These are phyloP conservation scores for Talaromyces piceae DNA, from an alignment of 2,329 filamentous ascomycete species.

Conservation along the genomic window DNA sequence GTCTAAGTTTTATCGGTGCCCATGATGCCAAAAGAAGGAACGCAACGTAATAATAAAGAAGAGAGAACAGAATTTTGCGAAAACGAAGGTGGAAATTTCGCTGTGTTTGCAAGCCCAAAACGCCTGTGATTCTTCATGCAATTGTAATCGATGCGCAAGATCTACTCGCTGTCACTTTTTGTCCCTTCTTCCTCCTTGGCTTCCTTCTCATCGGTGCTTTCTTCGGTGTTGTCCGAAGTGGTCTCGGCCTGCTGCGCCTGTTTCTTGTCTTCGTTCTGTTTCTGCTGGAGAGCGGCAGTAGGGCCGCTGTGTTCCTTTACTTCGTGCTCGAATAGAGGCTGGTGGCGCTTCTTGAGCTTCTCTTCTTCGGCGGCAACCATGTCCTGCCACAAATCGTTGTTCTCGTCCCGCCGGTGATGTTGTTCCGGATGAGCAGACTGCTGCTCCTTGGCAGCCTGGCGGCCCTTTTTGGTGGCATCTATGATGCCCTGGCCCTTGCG, in stretches of 20 bases:
- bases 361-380: slow-evolving; percentile 44
- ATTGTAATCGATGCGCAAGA: neutral
- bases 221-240: slow-evolving; percentile 1
- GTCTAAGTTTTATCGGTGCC: neutral
- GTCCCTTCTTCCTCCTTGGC: slow-evolving; percentile 17
- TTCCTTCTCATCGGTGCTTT: slow-evolving; percentile 6
- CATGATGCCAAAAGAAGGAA: no score
- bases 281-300: slow-evolving; percentile 5
- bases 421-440: slow-evolving; percentile 69
- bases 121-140: neutral
- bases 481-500: slow-evolving; percentile 54
- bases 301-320: slow-evolving; percentile 7
- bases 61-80: neutral
- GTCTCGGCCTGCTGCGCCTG: slow-evolving; percentile 15
- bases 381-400: slow-evolving; percentile 73
- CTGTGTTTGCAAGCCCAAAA: neutral
- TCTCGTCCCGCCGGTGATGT: slow-evolving; percentile 78
- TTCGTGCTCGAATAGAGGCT: slow-evolving; percentile 27
- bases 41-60: no score
- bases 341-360: slow-evolving; percentile 36
- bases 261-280: slow-evolving; percentile 14
- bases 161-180: slow-evolving; percentile 21
- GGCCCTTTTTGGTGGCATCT: slow-evolving; percentile 59
- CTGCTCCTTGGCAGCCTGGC: slow-evolving; percentile 65
- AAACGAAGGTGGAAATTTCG: neutral